Evolutionary conservation across 1,284 basidiomycete genomes (phyloP).

Genomic region (Mycena sp.): DNA sequence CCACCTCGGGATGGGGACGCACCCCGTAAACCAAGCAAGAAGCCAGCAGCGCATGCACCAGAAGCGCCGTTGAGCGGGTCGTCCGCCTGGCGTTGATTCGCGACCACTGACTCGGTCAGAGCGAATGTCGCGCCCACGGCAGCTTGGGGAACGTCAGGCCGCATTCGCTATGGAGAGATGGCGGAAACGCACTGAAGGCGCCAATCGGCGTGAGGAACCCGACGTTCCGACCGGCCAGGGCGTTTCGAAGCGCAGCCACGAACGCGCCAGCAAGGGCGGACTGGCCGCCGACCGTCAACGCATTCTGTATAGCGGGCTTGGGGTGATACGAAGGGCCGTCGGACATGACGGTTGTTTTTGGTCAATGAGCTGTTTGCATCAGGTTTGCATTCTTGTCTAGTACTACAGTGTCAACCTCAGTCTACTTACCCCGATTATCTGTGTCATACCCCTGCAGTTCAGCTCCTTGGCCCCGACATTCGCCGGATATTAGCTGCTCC

Average conservation of each 20-base stretch:
- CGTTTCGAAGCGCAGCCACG: conserved; percentile 87
- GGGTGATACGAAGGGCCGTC: too few species aligned
- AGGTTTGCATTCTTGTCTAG: too few species aligned
- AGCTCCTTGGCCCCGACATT: too few species aligned
- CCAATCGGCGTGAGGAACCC: conserved; percentile 60
- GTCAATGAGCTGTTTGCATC: too few species aligned
- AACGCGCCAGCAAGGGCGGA: conserved; percentile 80
- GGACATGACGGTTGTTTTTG: too few species aligned
- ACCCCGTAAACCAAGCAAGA: conserved; percentile 89
- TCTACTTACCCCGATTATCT: too few species aligned
- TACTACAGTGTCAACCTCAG: too few species aligned
- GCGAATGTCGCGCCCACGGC: conserved; percentile 94
- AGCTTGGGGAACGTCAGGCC: conserved; percentile 55
- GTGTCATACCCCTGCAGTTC: too few species aligned
- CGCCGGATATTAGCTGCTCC: too few species aligned
- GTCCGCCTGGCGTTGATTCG: conserved; percentile 84
- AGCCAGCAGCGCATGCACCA: conserved; percentile 84
- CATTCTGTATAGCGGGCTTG: conserved; percentile 66
- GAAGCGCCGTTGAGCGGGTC: conserved; percentile 85
- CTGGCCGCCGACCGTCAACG: conserved; percentile 72
- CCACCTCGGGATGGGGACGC: conserved; percentile 36
- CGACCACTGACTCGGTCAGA: conserved; percentile 81
- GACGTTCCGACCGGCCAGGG: conserved; percentile 75
- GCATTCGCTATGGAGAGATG: background rate
- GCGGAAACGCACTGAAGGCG: conserved; percentile 73